Conservation (phyloP, 2,329 filamentous ascomycete genomes). For the Paramyrothecium sp. region DNA sequence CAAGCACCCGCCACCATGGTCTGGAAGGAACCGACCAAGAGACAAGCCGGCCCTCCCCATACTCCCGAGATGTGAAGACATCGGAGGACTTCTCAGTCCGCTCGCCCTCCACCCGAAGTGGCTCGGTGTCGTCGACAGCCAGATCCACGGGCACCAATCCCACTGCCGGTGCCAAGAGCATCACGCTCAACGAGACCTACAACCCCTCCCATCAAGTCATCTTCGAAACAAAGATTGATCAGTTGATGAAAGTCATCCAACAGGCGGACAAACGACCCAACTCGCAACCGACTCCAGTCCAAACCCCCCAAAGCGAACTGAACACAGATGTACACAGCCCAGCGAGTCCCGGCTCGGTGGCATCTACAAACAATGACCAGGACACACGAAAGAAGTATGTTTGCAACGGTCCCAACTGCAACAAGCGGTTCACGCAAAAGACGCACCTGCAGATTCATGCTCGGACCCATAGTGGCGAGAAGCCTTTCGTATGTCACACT, state of each 20-base stretch:
- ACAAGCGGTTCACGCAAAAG: conserved; percentile 84
- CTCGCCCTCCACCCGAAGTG: conserved; percentile 28
- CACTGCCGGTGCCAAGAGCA: conserved; percentile 35
- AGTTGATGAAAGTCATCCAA: conserved; percentile 86
- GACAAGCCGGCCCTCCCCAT: conserved; percentile 18
- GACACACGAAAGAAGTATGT: conserved; percentile 59
- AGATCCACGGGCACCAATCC: conserved; percentile 16
- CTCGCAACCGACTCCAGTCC: conserved; percentile 12
- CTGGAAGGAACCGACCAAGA: conserved; percentile 18
- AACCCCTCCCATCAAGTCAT: conserved; percentile 50
- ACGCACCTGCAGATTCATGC: conserved; percentile 91
- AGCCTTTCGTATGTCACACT: conserved; percentile 72
- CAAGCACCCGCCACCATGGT: conserved; percentile 18
- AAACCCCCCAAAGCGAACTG: conserved; percentile 12
- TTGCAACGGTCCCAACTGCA: conserved; percentile 72
- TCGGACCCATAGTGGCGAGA: conserved; percentile 83
- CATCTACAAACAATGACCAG: conserved; percentile 2
- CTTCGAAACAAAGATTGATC: conserved; percentile 82
- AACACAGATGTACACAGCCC: conserved; percentile 17
- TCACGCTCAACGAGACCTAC: conserved; percentile 44
- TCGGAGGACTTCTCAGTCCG: conserved; percentile 30
- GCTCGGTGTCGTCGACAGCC: conserved; percentile 13
- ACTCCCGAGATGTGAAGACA: conserved; percentile 22
- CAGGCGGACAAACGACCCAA: conserved; percentile 46
- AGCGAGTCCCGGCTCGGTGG: conserved; percentile 25